Conservation (phyloP, 305 asterid genomes). For the Fraxinus floribunda region DNA sequence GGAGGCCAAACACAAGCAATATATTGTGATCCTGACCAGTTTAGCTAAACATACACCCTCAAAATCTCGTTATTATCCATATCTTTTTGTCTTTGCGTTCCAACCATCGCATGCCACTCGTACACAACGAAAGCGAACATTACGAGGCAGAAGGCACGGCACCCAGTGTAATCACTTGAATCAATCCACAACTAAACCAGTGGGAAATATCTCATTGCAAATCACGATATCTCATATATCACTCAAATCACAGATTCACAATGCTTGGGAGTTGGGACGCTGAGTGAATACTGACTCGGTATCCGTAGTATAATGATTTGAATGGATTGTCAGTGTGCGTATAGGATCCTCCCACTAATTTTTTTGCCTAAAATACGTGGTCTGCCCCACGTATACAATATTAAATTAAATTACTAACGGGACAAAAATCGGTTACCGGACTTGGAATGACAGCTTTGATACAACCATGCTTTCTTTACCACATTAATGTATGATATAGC, state of each 20-base stretch:
- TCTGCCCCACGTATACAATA: not conserved
- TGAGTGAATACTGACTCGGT: not conserved
- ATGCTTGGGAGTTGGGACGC: not conserved
- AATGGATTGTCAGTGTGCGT: not conserved
- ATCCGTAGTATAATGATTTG: not conserved
- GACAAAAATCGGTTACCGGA: conserved; percentile 25
- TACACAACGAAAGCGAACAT: conserved; percentile 38
- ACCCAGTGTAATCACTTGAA: conserved; percentile 11
- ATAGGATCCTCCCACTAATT: not conserved
- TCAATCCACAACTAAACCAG: not conserved
- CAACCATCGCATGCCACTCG: conserved; percentile 43
- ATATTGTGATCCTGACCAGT: conserved; percentile 30
- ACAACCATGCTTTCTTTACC: conserved; percentile 18
- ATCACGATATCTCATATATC: not conserved
- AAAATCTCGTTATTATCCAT: conserved; percentile 23
- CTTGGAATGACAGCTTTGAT: conserved; percentile 19
- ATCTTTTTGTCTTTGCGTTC: conserved; percentile 45
- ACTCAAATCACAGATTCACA: not conserved
- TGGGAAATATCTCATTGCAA: not conserved
- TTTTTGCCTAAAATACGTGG: not conserved
- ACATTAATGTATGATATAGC: not conserved
- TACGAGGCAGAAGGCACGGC: conserved; percentile 34
- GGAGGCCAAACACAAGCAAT: not conserved
- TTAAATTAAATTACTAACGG: not conserved
- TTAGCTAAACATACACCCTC: conserved; percentile 25